Evolutionary conservation across 164 flowering plant species (phyloP), one percentile per base, ranked within the genome.

Genomic region (Macadamia tetraphylla): DNA sequence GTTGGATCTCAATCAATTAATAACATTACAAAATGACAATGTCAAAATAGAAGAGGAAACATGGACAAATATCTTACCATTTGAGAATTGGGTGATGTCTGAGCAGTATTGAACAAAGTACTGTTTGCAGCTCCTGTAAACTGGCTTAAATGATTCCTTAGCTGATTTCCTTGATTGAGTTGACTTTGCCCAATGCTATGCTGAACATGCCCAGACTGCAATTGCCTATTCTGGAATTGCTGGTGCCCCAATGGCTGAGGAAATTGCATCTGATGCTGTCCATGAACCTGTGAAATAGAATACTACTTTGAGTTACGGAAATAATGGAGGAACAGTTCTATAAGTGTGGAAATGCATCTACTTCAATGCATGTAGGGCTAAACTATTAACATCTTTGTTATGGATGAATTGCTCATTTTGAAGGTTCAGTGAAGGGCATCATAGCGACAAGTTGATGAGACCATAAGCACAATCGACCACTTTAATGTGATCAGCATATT

Each of bases 21-120:
- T 23, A 59, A 65, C 29, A 30, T n/a, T 49, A 61, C 31, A 23
- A 59, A 29, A 59, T 31, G 43, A 42, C 10, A 29, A 59, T 31
- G 31, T 51, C 10, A 30, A 53, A 29, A 58, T 43, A 18, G 56
- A 52, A 66, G 6, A 29, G 11, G 62, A 66, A 70, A 52, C 55
- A 49, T 23, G 13, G 49, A 60, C 65, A 61, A 23, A 69, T 61
- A 68, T 57, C 83, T 80, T 13, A 94, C 98, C 97, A 94, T 86
- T 67, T 90, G 97, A 74, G 85, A 66, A 75, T 73, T 88, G 42
- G 91, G 84, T 58, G 93, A 76, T 2, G 87, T 70, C 82, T 92
- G 97, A 60, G 93, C 95, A 71, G 95, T 86, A 80, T 80, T 91
- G 75, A 84, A 94, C 75, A 94, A 67, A 17, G 92, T 87, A 76